phyloP scores from a whole-genome alignment of 2,329 filamentous ascomycete genomes.

The Talaromyces sp. region DNA sequence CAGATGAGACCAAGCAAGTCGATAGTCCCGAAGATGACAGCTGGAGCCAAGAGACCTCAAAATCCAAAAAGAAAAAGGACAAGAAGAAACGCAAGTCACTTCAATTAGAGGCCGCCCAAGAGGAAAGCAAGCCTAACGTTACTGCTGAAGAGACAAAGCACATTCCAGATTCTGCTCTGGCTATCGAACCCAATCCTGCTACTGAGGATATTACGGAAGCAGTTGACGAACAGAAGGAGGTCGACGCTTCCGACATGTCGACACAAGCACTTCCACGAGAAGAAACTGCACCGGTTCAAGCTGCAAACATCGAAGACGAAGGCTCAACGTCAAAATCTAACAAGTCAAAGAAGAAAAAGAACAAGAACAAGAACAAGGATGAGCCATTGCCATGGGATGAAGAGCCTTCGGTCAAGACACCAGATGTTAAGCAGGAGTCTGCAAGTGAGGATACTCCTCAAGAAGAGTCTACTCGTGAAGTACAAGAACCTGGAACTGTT shows the following conservation, averaged over 20 bases:
- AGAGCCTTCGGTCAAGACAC: not conserved
- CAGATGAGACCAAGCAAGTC: not conserved
- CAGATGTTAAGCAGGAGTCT: not conserved
- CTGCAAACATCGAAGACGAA: conserved; percentile 4
- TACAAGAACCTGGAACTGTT: not conserved
- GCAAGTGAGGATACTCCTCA: not conserved
- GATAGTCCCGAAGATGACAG: not conserved
- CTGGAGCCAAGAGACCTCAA: conserved; percentile 16
- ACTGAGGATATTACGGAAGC: not conserved
- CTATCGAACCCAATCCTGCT: not conserved
- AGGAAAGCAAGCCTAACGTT: not conserved
- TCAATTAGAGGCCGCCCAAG: conserved; percentile 7
- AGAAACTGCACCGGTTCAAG: not conserved
- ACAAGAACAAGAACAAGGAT: conserved; percentile 33
- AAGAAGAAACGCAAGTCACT: conserved; percentile 36
- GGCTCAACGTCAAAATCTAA: not conserved
- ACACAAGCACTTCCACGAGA: not conserved
- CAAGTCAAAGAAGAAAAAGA: conserved; percentile 32
- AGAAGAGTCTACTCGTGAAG: not conserved
- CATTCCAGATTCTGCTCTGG: not conserved
- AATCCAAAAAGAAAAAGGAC: conserved; percentile 31
- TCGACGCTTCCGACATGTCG: not conserved
- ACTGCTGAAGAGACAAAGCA: not conserved
- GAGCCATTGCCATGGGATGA: conserved; percentile 11
- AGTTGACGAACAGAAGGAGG: not conserved